Base-by-base conservation (phyloP, 208 protist species). In the Trypanosoma cruzi region DNA sequence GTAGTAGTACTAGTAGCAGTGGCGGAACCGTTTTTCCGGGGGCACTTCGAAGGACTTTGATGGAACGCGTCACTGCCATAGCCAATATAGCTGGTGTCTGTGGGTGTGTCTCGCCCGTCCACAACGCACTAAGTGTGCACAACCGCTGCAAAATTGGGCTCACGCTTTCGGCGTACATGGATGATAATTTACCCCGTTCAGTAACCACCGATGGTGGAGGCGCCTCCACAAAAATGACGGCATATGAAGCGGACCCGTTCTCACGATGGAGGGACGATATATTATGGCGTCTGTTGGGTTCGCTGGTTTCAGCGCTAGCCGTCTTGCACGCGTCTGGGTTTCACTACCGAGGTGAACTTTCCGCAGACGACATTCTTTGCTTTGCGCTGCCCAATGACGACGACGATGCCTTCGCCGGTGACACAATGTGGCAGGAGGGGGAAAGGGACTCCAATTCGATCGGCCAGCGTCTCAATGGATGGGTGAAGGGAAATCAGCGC, bases 201-300 rank as follows among this genome's bases (percentile, higher is more conserved):
- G 29, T 64, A n/a, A 40, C 4, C 29, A 37, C 24, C 34, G 37
- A 11, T 48, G 50, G 22, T 40, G 22, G 32, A 4, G 28, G 42
- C 4, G 34, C 37, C 31, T 28, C 22, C 31, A 18, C 18, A 42
- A n/a, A 18, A 36, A 11, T 40, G 22, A 46, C 42, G 16, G 56
- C 64, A 20, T 32, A n/a, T 11, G 53, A 14, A 54, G 26, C 14
- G 24, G 63, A 69, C 64, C 57, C 36, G 37, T 65, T 81, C 64
- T 73, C 68, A 63, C 61, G 60, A 44, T 96, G 90, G 88, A 79
- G 76, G 11, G 88, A 96, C 63, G 88, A 92, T 55, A 50, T 92
- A 59, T 57, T 93, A 53, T 96, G 90, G 88, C 81, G 80, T 28
- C 65, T 96, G 57, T 61, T 96, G 18, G 71, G 73, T 32, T 77